Base-by-base conservation (phyloP, 2,329 filamentous ascomycete genomes). In the Neophaeococcomyces mojaviensis region DNA sequence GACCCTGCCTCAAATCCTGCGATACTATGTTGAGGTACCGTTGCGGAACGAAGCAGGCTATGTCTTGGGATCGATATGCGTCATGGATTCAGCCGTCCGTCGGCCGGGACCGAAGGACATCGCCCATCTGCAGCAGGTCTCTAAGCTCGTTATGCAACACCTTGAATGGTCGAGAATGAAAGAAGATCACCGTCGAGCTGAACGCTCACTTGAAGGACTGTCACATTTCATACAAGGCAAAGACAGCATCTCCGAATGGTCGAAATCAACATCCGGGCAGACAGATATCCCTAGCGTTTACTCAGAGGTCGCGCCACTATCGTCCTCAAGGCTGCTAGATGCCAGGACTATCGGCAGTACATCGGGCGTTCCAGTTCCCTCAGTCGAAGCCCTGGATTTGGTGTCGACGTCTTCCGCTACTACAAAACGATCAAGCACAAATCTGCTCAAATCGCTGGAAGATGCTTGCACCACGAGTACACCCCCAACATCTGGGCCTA, bases 21-120 rank as follows among this genome's bases (percentile, higher is more conserved):
- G 63, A 37, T 78, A 78, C 53, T 77, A 77, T 46, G 74, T 74
- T 2, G 74, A 73, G 16, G 78, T 81, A 0, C 80, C 80, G 0
- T 74, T 84, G 42, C 70, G 72, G n/a, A 78, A 76, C 3, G 71
- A 72, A 1, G 73, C 71, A 24, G 70, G 74, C 19, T 72, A 74
- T 52, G 70, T 72, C 40, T 76, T 84, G 43, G 81, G 81, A 5
- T 71, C 70, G 10, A 77, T 79, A 48, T 73, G 75, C 43, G 71
- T 82, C 2, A 63, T 80, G 2, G 79, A 82, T 51, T 70, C 74
- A 32, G 65, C 67, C 12, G 16, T 26, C 9, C 39, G 39, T 32
- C 24, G 7, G 3, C 9, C 39, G 7, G 30, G 18, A n/a, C 71
- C 75, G 0, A 72, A 75, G 5, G 72, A 78, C 37, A 49, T 72